phyloP scores from a whole-genome alignment of 2,329 filamentous ascomycete genomes.

The Colletotrichum chlorophyti region DNA sequence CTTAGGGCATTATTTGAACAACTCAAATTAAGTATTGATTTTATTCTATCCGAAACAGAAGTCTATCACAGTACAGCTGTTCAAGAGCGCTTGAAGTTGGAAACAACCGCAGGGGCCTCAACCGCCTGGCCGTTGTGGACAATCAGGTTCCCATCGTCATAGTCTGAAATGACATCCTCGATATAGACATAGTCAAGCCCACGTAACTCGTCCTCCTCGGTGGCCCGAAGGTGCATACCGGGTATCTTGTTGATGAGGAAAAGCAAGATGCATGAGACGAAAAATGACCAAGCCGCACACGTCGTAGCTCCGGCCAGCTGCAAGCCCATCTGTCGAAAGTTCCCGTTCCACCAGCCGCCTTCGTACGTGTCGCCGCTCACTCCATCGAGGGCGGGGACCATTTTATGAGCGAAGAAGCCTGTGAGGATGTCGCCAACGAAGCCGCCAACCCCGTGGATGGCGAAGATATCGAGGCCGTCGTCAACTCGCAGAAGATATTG shows the following conservation, averaged over 20 bases:
- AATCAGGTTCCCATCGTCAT: constrained; percentile 3
- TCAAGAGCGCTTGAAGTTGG: constrained; percentile 1
- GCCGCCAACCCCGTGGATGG: constrained; percentile 66
- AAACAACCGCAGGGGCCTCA: background rate
- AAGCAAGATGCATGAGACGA: constrained; percentile 57
- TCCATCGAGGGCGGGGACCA: constrained; percentile 59
- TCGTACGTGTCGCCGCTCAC: constrained; percentile 45
- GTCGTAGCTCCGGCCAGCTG: constrained; percentile 64
- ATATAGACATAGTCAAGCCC: constrained; percentile 53
- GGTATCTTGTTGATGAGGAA: constrained; percentile 65
- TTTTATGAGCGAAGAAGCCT: constrained; percentile 60
- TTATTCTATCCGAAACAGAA: too few relatives aligned
- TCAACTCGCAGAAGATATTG: constrained; percentile 62
- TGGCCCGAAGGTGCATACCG: constrained; percentile 60
- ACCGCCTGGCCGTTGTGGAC: constrained; percentile 14
- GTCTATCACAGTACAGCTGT: too few relatives aligned
- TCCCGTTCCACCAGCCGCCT: constrained; percentile 57
- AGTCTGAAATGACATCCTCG: constrained; percentile 31
- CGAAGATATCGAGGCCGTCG: constrained; percentile 66
- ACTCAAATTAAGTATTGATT: too few relatives aligned
- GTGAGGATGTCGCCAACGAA: constrained; percentile 63
- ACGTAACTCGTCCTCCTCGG: constrained; percentile 59
- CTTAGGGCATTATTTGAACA: too few relatives aligned
- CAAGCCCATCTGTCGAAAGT: constrained; percentile 61
- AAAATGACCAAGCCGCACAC: constrained; percentile 61